These are phyloP conservation scores for Chlorella ohadii DNA, from an alignment of 139 green algal species.

Conservation along the genomic window DNA sequence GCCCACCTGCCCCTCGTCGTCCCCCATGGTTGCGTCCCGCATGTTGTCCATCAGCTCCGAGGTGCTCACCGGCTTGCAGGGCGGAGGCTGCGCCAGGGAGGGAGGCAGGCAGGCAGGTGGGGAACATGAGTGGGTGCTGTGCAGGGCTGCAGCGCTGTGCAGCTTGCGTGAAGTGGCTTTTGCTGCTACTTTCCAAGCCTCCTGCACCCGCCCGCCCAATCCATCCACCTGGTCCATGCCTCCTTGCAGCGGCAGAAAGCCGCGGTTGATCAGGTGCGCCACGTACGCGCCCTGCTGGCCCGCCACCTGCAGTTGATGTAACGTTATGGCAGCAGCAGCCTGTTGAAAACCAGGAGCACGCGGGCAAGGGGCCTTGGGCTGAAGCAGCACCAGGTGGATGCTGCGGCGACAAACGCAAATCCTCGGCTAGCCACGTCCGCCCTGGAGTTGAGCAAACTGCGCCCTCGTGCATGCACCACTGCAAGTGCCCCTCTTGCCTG, in stretches of 20 bases:
- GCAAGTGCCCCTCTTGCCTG: conserved; percentile 48
- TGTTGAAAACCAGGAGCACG: background rate
- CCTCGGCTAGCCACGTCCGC: too few species aligned
- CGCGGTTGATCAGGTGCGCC: conserved; percentile 63
- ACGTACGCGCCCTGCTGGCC: conserved; percentile 67
- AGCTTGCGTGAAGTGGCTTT: too few species aligned
- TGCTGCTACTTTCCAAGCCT: too few species aligned
- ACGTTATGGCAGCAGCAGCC: too few species aligned
- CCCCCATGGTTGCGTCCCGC: conserved; percentile 17
- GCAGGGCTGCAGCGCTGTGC: too few species aligned
- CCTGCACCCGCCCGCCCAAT: background rate
- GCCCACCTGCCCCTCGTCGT: background rate
- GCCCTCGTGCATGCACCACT: too few species aligned
- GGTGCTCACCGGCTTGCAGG: background rate
- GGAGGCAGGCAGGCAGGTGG: background rate
- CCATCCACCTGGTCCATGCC: conserved; percentile 10
- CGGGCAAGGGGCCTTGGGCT: background rate
- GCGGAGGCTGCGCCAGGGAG: conserved; percentile 12
- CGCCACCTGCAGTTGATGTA: conserved; percentile 45
- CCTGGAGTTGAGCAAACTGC: too few species aligned
- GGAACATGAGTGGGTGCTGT: too few species aligned
- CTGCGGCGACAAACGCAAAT: too few species aligned
- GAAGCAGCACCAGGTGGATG: background rate
- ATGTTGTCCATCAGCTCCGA: background rate
- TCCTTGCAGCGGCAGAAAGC: conserved; percentile 27